Base-by-base conservation (phyloP, 805 yeast genomes). In the Ogataea salicorniae region DNA sequence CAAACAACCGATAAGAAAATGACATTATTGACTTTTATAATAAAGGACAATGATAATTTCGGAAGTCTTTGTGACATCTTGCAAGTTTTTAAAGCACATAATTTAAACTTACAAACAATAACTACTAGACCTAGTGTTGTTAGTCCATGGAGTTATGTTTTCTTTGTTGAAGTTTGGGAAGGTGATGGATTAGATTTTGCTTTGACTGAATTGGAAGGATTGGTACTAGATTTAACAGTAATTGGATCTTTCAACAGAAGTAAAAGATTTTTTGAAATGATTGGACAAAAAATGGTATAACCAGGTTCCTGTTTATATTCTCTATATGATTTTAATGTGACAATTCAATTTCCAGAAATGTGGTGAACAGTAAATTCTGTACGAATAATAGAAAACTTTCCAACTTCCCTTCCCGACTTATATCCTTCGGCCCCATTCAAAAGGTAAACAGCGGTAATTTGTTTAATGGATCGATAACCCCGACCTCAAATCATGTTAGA, bases 121-220 rank as follows among this genome's bases (percentile, higher is more conserved):
- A 79, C 81, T 36, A 84, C 96, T 4, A 73, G 97, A 56, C 97
- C 97, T 0, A 79, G 87, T 5, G 73, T 77, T 11, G 62, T 73
- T 33, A 67, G 72, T 43, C 77, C 80, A 34, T 90, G 97, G 97
- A 83, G 83, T 53, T 87, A 89, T 58, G 81, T 85, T 3, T 90
- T 87, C 66, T 89, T 86, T 58, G 77, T 86, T 11, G 97, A 90
- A 59, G 77, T 81, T 33, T 72, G 75, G 63, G 70, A 66, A 16
- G 58, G 57, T 1, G 59, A 69, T 16, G 53, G 51, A 45, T 62
- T 56, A 5, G 41, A 46, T 4, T 48, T 50, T 31, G 76, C 77
- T 41, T 50, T 82, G 39, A 45, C 60, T 2, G 76, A 76, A 39
- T 63, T 85, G 38, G 59, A 70, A 26, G 54, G 56, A 1, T 66